Evolutionary conservation across 2,329 filamentous ascomycete species (phyloP).

Genomic region (Diaporthe sp.): DNA sequence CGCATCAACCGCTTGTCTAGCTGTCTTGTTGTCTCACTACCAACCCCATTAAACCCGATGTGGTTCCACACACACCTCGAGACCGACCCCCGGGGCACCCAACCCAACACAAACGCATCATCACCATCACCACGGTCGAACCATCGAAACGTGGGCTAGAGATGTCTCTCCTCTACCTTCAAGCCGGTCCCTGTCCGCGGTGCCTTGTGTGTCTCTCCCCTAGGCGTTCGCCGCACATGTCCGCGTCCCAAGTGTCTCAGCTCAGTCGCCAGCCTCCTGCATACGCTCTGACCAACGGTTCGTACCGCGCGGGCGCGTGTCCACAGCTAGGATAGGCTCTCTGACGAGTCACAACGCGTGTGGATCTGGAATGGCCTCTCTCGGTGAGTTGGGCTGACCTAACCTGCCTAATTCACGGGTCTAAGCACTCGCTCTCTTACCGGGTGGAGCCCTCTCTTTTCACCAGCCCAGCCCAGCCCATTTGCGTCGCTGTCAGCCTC

Average conservation of each 20-base stretch:
- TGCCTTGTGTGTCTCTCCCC: conserved; percentile 33
- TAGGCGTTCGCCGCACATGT: conserved; percentile 36
- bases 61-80: conserved; percentile 27
- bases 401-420: not conserved
- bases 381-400: conserved; percentile 4
- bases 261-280: conserved; percentile 38
- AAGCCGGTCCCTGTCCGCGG: conserved; percentile 9
- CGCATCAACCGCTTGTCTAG: conserved; percentile 6
- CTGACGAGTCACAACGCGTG: conserved; percentile 32
- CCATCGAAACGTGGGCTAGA: conserved; percentile 17
- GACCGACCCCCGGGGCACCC: not conserved
- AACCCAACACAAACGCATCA: conserved; percentile 26
- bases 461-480: not conserved
- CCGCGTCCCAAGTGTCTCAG: conserved; percentile 32
- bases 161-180: not conserved
- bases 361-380: conserved; percentile 24
- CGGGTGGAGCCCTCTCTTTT: not conserved
- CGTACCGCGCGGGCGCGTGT: conserved; percentile 14
- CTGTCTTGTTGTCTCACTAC: conserved; percentile 11
- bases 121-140: not conserved
- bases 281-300: conserved; percentile 47
- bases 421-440: conserved; percentile 1
- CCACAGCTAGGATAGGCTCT: conserved; percentile 2
- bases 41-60: not conserved
- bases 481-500: conserved; percentile 6